These are phyloP conservation scores for Fraxinus sp. DNA, from an alignment of 305 asterid genomes.

Conservation along the genomic window DNA sequence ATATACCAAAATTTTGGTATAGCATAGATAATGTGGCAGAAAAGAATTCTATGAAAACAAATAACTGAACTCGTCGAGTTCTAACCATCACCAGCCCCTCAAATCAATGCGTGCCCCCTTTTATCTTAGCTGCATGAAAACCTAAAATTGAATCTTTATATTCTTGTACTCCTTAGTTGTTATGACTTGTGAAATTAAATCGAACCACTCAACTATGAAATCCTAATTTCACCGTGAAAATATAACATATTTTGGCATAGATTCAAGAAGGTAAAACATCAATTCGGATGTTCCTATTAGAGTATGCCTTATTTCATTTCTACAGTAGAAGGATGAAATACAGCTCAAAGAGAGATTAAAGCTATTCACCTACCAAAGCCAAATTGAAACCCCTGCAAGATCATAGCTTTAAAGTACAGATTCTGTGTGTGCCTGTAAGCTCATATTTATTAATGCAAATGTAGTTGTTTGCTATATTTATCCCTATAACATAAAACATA, in stretches of 20 bases:
- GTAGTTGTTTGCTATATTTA: neutral
- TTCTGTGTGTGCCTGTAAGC: neutral
- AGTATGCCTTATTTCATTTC: neutral
- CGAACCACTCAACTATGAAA: neutral
- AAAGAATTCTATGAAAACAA: neutral
- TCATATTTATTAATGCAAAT: neutral
- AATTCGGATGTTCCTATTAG: neutral
- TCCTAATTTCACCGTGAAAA: neutral
- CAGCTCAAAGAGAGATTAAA: neutral
- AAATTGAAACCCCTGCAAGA: neutral
- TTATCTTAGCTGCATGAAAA: neutral
- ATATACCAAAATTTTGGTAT: neutral
- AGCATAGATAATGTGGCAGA: neutral
- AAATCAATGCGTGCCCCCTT: neutral
- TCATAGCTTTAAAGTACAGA: neutral
- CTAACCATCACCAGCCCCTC: neutral
- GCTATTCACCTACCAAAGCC: neutral
- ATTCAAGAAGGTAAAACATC: neutral
- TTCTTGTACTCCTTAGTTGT: neutral
- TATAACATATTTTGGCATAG: neutral
- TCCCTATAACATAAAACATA: neutral
- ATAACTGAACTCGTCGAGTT: neutral
- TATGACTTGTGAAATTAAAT: neutral
- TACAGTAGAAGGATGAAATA: neutral
- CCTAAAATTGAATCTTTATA: neutral